Evolutionary conservation across 2,329 filamentous ascomycete species (phyloP), one percentile per base, ranked within the genome.

Genomic region (Penicillium italicum): DNA sequence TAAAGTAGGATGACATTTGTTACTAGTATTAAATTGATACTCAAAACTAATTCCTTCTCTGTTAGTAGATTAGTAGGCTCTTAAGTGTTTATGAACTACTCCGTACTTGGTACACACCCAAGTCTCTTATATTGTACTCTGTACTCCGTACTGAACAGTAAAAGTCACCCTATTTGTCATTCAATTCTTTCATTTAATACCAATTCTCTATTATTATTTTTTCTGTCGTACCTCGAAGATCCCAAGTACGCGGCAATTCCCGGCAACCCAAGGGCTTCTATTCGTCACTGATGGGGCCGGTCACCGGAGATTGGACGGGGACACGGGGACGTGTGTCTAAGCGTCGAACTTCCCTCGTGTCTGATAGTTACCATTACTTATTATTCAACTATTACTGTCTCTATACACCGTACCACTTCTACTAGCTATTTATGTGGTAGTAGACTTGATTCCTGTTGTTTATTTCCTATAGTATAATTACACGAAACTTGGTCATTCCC

Each of bases 281-380:
- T 56, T 61, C 55, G 57, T 48, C 55, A 48, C 53, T 43, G 49
- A 44, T 50, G 52, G 56, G 55, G 52, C 58, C 58, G 59, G 55
- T 59, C 48, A 61, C 62, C 62, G 62, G 61, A 63, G 60, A 63
- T 63, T 62, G 61, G 60, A 59, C 14, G 37, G 47, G 37, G 36
- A 18, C 26, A 41, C 34, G 31, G 24, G n/a, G n/a, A n/a, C 12
- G 26, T 41, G 46, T 50, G 55, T 41, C 53, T 53, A 58, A 58
- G 56, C 53, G 56, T 56, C 34, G n/a, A 52, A 52, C 56, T 31
- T 8, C 14, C 37, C 37, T 57, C n/a, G n/a, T n/a, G n/a, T n/a
- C 56, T 57, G 58, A 60, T 49, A 50, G 47, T 47, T 30, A 36
- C 47, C 12, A 37, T 43, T 43, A 42, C 31, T 53, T 54, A 50